Percentiles rank a stretch among this genome's conserved stretches.
Evolutionary conservation across 192 early-diverging fungal genomes (phyloP).

Genomic region (Pilaira anomala): DNA sequence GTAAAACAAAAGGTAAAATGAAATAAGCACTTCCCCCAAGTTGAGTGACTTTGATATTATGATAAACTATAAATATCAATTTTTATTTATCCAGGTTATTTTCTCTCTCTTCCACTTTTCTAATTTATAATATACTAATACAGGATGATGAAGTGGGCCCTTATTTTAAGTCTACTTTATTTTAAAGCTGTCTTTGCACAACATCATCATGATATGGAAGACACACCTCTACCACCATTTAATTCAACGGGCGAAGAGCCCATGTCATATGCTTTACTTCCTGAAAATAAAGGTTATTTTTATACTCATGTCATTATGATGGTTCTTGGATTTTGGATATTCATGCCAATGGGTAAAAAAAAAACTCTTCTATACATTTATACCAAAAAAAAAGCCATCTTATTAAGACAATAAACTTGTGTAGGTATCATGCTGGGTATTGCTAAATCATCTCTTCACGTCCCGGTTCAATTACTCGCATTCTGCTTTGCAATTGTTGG

Average conservation of each 20-base stretch:
- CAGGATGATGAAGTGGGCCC: no score
- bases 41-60: no score
- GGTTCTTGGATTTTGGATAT: constrained; percentile 37
- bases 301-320: constrained; percentile 34
- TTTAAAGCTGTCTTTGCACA: background rate
- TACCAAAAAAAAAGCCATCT: background rate
- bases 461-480: constrained; percentile 30
- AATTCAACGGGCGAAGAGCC: constrained; percentile 35
- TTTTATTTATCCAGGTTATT: no score
- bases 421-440: constrained; percentile 38
- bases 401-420: no score
- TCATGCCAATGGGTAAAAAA: constrained; percentile 39
- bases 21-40: no score
- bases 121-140: no score
- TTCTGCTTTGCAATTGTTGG: constrained; percentile 26
- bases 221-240: constrained; percentile 23
- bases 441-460: constrained; percentile 33
- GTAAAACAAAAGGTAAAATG: no score
- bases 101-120: no score
- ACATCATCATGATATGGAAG: constrained; percentile 19
- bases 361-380: no score
- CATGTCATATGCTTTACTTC: constrained; percentile 31
- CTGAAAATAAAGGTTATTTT: constrained; percentile 28
- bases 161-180: no score
- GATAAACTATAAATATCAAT: no score